phyloP scores from a whole-genome alignment of 2,329 filamentous ascomycete species.

The Nothomitra cinnamomea region DNA sequence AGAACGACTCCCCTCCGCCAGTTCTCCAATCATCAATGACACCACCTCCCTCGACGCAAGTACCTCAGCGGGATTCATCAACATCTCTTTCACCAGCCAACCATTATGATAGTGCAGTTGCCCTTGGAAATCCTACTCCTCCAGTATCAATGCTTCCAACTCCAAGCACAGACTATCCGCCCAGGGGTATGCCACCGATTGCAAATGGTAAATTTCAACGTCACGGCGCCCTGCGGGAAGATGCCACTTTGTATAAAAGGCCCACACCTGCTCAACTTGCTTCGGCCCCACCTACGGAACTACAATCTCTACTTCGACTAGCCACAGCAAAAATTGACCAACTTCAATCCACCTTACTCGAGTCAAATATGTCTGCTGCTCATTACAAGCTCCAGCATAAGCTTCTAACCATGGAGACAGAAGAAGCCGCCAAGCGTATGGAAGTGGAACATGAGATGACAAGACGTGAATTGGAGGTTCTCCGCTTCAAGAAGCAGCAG shows the following conservation, averaged over 20 bases:
- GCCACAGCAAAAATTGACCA: conserved; percentile 34
- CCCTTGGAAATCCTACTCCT: conserved; percentile 28
- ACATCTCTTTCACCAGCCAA: conserved; percentile 22
- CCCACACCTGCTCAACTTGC: conserved; percentile 34
- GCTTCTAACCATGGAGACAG: conserved; percentile 66
- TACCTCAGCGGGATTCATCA: conserved; percentile 19
- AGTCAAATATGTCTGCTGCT: conserved; percentile 65
- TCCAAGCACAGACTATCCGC: conserved; percentile 19
- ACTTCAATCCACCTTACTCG: conserved; percentile 15
- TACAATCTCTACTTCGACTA: conserved; percentile 32
- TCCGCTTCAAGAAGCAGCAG: conserved; percentile 31
- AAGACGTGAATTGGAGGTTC: conserved; percentile 70
- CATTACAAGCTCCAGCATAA: conserved; percentile 86
- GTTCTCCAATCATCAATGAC: conserved; percentile 36
- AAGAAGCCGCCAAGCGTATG: conserved; percentile 70
- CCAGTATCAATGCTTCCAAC: conserved; percentile 30
- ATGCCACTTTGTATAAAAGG: neutral
- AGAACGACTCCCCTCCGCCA: conserved; percentile 23
- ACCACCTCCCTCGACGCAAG: conserved; percentile 45
- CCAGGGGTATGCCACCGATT: neutral
- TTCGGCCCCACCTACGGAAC: conserved; percentile 36
- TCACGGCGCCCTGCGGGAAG: conserved; percentile 19
- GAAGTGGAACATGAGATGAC: conserved; percentile 85
- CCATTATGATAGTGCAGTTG: conserved; percentile 24
- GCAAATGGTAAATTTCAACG: conserved; percentile 12